A percentile compares a stretch with the other conserved stretches of the same genome.
These are phyloP conservation scores for Saksenaea oblongispora DNA, from an alignment of 371 early-diverging fungal genomes.

Conservation along the genomic window DNA sequence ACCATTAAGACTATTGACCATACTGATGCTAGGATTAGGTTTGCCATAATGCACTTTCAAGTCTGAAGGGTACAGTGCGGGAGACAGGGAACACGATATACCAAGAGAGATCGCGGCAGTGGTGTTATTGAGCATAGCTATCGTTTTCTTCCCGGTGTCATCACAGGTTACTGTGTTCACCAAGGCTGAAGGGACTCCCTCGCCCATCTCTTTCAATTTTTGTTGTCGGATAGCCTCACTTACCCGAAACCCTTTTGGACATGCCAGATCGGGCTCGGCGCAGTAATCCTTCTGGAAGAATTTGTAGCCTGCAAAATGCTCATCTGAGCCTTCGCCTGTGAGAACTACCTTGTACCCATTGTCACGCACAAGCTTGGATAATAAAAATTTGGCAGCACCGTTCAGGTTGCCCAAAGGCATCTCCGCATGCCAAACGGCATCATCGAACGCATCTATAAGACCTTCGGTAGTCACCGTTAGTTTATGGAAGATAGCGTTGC, in stretches of 20 bases:
- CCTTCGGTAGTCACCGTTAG: slow-evolving; percentile 14
- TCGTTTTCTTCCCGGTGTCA: background rate
- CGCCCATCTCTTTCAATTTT: background rate
- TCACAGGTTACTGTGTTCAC: background rate
- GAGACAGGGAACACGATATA: background rate
- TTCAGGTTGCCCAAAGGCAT: slow-evolving; percentile 19
- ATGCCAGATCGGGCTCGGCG: slow-evolving; percentile 19
- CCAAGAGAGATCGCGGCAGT: slow-evolving; percentile 1
- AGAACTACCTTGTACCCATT: slow-evolving; percentile 52
- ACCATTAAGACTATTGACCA: slow-evolving; percentile 15
- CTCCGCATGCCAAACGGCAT: slow-evolving; percentile 25
- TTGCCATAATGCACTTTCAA: background rate
- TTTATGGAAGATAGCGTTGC: slow-evolving; percentile 19
- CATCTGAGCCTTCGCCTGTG: slow-evolving; percentile 69
- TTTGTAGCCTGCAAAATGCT: slow-evolving; percentile 64
- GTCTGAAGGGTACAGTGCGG: background rate
- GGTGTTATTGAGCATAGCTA: slow-evolving; percentile 8
- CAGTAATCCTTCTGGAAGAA: slow-evolving; percentile 47
- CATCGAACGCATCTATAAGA: slow-evolving; percentile 16
- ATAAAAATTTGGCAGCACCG: slow-evolving; percentile 13
- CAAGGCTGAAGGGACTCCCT: background rate
- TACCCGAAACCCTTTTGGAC: slow-evolving; percentile 19
- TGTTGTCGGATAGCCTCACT: slow-evolving; percentile 7
- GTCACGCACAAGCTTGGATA: slow-evolving; percentile 21
- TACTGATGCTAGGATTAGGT: slow-evolving; percentile 10